Percentiles rank a stretch among this genome's conserved stretches.
phyloP scores from a whole-genome alignment of 2,329 filamentous ascomycete species.

The Arthrinium puccinioides region DNA sequence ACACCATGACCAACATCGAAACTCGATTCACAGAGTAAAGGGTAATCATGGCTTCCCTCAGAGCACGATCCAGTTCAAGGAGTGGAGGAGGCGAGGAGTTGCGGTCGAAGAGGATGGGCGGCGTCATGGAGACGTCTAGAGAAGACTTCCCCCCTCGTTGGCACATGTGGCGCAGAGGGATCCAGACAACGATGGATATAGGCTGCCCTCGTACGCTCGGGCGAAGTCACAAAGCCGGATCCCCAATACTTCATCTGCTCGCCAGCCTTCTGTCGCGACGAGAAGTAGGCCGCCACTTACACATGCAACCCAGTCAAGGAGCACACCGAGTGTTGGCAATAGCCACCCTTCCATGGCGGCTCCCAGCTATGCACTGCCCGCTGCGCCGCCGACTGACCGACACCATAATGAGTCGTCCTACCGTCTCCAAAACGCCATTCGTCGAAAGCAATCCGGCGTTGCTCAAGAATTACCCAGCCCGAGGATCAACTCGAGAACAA shows the following conservation, averaged over 20 bases:
- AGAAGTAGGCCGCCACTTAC: constrained; percentile 28
- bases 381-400: too few species aligned
- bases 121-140: constrained; percentile 17
- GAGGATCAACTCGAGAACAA: constrained; percentile 25
- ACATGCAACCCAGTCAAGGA: constrained; percentile 36
- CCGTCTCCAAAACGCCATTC: constrained; percentile 34
- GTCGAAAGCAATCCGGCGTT: constrained; percentile 42
- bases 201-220: constrained; percentile 13
- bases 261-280: constrained; percentile 11
- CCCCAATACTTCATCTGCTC: constrained; percentile 25
- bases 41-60: constrained; percentile 24
- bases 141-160: constrained; percentile 16
- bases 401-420: constrained; percentile 24
- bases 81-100: constrained; percentile 16
- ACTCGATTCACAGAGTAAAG: constrained; percentile 9
- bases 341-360: constrained; percentile 22
- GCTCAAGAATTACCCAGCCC: constrained; percentile 27
- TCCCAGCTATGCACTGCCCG: too few species aligned
- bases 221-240: constrained; percentile 25
- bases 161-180: constrained; percentile 19
- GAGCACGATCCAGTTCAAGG: constrained; percentile 17
- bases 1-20: too few species aligned
- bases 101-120: constrained; percentile 17
- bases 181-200: constrained; percentile 11
- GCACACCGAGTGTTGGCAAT: constrained; percentile 25